These are phyloP conservation scores for Heritiera littoralis DNA, from an alignment of 345 rosid genomes.

Conservation along the genomic window DNA sequence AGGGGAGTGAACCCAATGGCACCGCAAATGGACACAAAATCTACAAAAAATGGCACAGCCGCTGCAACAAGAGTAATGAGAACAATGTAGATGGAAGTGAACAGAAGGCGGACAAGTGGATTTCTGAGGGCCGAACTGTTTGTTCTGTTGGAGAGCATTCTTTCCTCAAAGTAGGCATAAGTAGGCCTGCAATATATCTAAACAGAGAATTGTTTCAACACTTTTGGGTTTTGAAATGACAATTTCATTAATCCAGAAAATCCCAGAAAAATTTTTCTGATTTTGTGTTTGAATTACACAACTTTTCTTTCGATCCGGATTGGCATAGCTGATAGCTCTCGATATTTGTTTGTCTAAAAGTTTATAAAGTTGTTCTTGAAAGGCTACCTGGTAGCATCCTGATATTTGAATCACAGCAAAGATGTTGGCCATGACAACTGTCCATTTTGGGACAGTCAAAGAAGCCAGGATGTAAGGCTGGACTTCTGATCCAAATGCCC, in stretches of 20 bases:
- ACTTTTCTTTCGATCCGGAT: neutral
- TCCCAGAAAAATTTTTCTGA: neutral
- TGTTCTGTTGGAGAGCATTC: slow-evolving; percentile 1
- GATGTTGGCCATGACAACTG: slow-evolving; percentile 52
- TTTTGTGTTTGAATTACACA: neutral
- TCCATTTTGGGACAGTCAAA: slow-evolving; percentile 47
- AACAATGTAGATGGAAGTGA: slow-evolving; percentile 42
- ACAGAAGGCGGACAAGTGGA: slow-evolving; percentile 33
- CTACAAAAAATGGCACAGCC: slow-evolving; percentile 54
- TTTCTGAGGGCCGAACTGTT: neutral
- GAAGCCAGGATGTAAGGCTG: slow-evolving; percentile 51
- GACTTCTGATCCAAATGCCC: slow-evolving; percentile 58
- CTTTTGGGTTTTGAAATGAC: neutral
- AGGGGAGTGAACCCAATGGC: slow-evolving; percentile 59
- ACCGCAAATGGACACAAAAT: slow-evolving; percentile 57
- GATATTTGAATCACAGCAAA: slow-evolving; percentile 54
- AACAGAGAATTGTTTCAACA: neutral
- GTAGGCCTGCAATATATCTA: slow-evolving; percentile 66
- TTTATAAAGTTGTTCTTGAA: neutral
- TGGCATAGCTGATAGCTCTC: neutral
- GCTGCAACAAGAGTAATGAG: slow-evolving; percentile 39
- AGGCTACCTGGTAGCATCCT: slow-evolving; percentile 56
- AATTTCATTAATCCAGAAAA: neutral
- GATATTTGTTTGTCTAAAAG: neutral
- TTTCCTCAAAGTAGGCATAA: slow-evolving; percentile 47